phyloP scores from a whole-genome alignment of 1,284 basidiomycete genomes.

The Marasmius sp. region DNA sequence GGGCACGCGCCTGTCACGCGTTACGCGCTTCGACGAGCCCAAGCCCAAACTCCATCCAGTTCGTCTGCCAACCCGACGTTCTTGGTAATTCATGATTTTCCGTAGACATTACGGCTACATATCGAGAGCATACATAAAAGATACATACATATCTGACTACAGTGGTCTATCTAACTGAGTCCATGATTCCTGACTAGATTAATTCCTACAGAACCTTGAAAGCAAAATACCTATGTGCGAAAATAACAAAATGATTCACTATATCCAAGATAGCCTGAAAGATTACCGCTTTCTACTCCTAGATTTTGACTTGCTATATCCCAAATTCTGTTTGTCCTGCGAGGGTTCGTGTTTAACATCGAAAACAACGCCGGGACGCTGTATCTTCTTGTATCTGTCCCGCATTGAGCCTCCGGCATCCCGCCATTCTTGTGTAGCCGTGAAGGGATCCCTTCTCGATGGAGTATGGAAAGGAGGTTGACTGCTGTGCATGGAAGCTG shows the following conservation, averaged over 20 bases:
- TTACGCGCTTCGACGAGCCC: too few species aligned
- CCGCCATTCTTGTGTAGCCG: slow-evolving; percentile 69
- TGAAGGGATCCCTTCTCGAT: slow-evolving; percentile 57
- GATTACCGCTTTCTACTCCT: slow-evolving; percentile 3
- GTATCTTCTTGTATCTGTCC: slow-evolving; percentile 45
- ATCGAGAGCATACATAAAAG: neutral
- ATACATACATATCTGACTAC: neutral
- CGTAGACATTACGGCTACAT: too few species aligned
- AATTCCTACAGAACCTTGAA: neutral
- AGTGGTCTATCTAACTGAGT: neutral
- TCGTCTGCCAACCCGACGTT: too few species aligned
- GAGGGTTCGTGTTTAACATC: slow-evolving; percentile 55
- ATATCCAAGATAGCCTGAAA: neutral
- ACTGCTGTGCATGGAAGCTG: slow-evolving; percentile 66
- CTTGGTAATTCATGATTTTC: too few species aligned
- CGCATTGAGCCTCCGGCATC: slow-evolving; percentile 28
- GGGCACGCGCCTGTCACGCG: too few species aligned
- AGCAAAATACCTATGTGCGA: neutral
- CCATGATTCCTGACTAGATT: neutral
- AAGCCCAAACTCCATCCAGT: too few species aligned
- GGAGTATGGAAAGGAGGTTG: slow-evolving; percentile 58
- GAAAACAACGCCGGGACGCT: slow-evolving; percentile 70
- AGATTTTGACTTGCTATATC: slow-evolving; percentile 15
- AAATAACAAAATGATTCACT: too few species aligned
- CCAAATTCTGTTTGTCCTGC: slow-evolving; percentile 31